Evolutionary conservation across 1,139 yeast genomes (phyloP).

Genomic region (Taphrina confusa): DNA sequence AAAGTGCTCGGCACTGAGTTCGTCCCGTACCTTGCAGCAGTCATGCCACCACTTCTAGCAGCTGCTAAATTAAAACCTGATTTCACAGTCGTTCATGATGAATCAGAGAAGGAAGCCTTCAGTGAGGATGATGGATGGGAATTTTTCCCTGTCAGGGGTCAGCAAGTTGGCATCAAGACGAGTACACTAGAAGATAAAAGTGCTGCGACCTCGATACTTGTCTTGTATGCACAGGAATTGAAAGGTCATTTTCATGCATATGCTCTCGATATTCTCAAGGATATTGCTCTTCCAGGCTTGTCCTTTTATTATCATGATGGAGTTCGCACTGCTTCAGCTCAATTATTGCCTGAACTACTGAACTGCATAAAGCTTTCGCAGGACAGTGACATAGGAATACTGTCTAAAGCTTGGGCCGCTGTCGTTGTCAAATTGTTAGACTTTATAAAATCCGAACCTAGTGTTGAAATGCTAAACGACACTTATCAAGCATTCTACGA

Average conservation of each 20-base stretch:
- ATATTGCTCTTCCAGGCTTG: conserved; percentile 82
- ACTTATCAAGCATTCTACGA: conserved; percentile 73
- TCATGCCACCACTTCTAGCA: conserved; percentile 78
- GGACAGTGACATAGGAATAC: conserved; percentile 53
- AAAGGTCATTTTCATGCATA: conserved; percentile 81
- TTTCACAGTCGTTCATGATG: conserved; percentile 79
- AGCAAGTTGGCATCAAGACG: conserved; percentile 91
- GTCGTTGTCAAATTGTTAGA: conserved; percentile 68
- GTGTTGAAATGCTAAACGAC: conserved; percentile 76
- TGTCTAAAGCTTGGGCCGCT: conserved; percentile 67
- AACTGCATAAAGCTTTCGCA: conserved; percentile 66
- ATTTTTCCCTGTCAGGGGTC: conserved; percentile 85
- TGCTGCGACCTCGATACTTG: conserved; percentile 81
- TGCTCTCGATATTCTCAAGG: conserved; percentile 73
- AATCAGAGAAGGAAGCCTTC: conserved; percentile 79
- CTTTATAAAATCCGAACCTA: conserved; percentile 74
- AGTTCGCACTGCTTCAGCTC: conserved; percentile 86
- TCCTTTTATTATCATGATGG: conserved; percentile 93
- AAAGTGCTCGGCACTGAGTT: conserved; percentile 82
- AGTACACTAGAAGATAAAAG: conserved; percentile 90
- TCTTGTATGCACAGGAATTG: conserved; percentile 83
- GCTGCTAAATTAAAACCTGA: conserved; percentile 91
- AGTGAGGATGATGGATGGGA: conserved; percentile 94
- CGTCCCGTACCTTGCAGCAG: conserved; percentile 82
- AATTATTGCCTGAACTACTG: conserved; percentile 75